Conservation (phyloP, 495 filamentous ascomycete genomes). For the Aspergillus sclerotiicarbonarius region DNA sequence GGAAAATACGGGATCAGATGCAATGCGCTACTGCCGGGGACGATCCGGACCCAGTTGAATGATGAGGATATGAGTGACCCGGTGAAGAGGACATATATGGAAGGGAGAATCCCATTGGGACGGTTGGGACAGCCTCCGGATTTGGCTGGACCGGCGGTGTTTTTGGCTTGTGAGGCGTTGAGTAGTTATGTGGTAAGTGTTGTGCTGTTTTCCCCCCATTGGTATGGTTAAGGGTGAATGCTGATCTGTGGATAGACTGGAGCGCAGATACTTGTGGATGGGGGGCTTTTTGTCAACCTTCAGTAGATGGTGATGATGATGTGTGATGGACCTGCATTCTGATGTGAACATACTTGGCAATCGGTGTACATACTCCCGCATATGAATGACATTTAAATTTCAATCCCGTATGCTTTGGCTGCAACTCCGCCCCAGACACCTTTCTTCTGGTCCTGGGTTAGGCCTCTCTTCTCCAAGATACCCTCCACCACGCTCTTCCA, state of each 20-base stretch:
- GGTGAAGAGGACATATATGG: constrained; percentile 78
- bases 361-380: constrained; percentile 4
- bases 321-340: not conserved
- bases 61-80: constrained; percentile 70
- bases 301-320: constrained; percentile 38
- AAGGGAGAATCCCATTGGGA: constrained; percentile 77
- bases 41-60: constrained; percentile 82
- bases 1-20: constrained; percentile 76
- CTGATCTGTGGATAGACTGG: constrained; percentile 55
- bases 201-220: not conserved
- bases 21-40: constrained; percentile 84
- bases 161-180: constrained; percentile 73
- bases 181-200: constrained; percentile 65
- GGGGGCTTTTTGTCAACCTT: constrained; percentile 70
- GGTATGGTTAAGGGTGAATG: constrained; percentile 3
- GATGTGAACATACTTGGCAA: not conserved
- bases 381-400: constrained; percentile 21
- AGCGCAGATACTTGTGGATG: constrained; percentile 82
- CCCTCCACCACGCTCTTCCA: constrained; percentile 50
- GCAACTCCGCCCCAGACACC: constrained; percentile 71
- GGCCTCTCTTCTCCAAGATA: constrained; percentile 54
- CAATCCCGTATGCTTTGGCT: constrained; percentile 60
- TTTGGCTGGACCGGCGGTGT: constrained; percentile 80
- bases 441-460: constrained; percentile 56
- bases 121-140: constrained; percentile 66